Conservation (phyloP, 805 yeast species). For the Yamadazyma paraphyllophila region DNA sequence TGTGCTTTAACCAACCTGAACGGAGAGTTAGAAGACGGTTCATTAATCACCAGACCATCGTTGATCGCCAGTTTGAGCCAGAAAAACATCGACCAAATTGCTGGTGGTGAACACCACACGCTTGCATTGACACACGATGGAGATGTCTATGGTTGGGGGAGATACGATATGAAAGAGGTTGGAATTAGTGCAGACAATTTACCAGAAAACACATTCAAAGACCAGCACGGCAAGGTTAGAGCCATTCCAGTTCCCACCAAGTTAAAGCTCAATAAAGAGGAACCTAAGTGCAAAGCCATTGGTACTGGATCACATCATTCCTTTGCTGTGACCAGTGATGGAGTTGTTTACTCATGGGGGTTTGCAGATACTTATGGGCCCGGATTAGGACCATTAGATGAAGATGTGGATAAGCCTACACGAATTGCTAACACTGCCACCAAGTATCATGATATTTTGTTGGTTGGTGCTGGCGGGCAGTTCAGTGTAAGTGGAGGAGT, state of each 20-base stretch:
- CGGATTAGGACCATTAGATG: constrained; percentile 90
- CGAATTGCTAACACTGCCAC: constrained; percentile 94
- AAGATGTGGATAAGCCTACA: constrained; percentile 84
- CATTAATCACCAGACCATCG: constrained; percentile 75
- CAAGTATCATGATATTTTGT: constrained; percentile 63
- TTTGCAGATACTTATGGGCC: constrained; percentile 96
- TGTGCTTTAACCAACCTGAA: constrained; percentile 68
- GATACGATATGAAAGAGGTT: constrained; percentile 89
- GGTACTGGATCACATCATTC: constrained; percentile 94
- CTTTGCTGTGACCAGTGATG: constrained; percentile 78
- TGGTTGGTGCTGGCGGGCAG: constrained; percentile 95
- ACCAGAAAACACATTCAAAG: constrained; percentile 73
- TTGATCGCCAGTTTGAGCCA: constrained; percentile 62
- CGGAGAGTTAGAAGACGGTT: constrained; percentile 79
- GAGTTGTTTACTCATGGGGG: constrained; percentile 93
- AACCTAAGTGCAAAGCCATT: constrained; percentile 39
- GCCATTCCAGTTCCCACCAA: constrained; percentile 84
- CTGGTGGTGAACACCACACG: constrained; percentile 95
- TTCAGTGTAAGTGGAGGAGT: constrained; percentile 87
- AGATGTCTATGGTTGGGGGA: constrained; percentile 79
- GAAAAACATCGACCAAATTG: constrained; percentile 56
- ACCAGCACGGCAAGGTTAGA: constrained; percentile 76
- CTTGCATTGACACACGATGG: constrained; percentile 73
- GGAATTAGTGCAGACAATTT: constrained; percentile 69
- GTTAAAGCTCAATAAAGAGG: constrained; percentile 39